A percentile compares a stretch with the other conserved stretches of the same genome.
Evolutionary conservation across 495 filamentous ascomycete species (phyloP).

Genomic region (Aspergillus bridgeri): DNA sequence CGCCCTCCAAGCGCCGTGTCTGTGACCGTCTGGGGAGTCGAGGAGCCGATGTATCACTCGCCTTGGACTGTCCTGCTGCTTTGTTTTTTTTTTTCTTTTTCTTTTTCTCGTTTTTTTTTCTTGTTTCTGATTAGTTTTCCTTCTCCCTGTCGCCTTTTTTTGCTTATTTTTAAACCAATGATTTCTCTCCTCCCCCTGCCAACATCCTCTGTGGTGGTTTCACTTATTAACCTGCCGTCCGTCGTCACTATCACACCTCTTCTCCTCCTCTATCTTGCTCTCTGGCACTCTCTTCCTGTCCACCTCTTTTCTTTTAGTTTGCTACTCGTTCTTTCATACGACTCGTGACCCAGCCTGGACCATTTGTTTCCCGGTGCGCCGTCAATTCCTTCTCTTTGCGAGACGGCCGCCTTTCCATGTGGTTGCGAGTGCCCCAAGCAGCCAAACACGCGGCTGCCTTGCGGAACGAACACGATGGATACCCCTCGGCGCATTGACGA

Average conservation of each 20-base stretch:
- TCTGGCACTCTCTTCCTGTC: not conserved
- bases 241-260: not conserved
- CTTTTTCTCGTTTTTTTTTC: slow-evolving; percentile 9
- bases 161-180: slow-evolving; percentile 1
- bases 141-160: slow-evolving; percentile 4
- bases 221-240: slow-evolving; percentile 2
- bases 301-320: slow-evolving; percentile 16
- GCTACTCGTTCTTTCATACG: not conserved
- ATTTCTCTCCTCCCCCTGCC: slow-evolving; percentile 1
- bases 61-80: slow-evolving; percentile 13
- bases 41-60: slow-evolving; percentile 23
- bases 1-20: slow-evolving; percentile 20
- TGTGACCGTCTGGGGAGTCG: slow-evolving; percentile 13
- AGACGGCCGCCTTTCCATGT: slow-evolving; percentile 33
- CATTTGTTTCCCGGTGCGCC: slow-evolving; percentile 11
- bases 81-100: slow-evolving; percentile 9
- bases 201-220: not conserved
- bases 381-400: slow-evolving; percentile 12
- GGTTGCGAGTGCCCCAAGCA: slow-evolving; percentile 33
- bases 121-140: slow-evolving; percentile 5
- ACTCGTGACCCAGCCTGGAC: slow-evolving; percentile 1
- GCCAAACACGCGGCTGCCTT: slow-evolving; percentile 38
- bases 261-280: not conserved
- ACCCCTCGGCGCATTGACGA: slow-evolving; percentile 41
- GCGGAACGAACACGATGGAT: slow-evolving; percentile 35